Base-by-base conservation (phyloP, 1,284 basidiomycete species). In the Pyrrhoderma lamaoense region DNA sequence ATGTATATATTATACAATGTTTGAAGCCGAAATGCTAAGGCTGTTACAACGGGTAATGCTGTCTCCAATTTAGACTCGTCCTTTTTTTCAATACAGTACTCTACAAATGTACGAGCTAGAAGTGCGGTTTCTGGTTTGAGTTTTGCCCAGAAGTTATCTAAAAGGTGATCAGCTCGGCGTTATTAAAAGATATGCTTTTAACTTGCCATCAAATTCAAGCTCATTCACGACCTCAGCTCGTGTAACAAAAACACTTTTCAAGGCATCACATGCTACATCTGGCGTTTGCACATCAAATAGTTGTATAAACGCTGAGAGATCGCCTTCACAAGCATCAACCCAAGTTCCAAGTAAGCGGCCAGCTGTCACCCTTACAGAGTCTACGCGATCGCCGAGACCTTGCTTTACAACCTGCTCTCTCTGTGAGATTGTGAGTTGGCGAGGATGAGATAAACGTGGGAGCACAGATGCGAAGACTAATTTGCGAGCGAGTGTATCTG, bases 371-470 rank as follows among this genome's bases (percentile, higher is more conserved):
- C 87, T 75, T 3, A 98, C 93, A 13, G 68, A 73, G 0, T 82
- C 79, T 58, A 96, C 93, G 43, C 94, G 76, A 65, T 97, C 95
- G 0, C 91, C 88, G 2, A 97, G 73, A 0, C 94, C 94, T 57
- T 89, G 83, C 37, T 82, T 79, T 13, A 93, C 79, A 21, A 91
- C 73, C 49, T 81, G 71, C 61, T 93, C 88, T 21, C 92, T 77
- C 64, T 93, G 89, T 0, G 80, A 74, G 16, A 90, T 85, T 0
- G 77, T 79, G 34, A 93, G 71, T 8, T 78, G 76, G 8, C 82
- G 76, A 2, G 88, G 85, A 59, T 86, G 80, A 1, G 77, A 78
- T 0, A 84, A 66, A 14, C 51, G 59, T 57, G 72, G 68, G 19
- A 87, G 71, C 0, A 89, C 76, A 18, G 77, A 73, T 1, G 83